A percentile compares a stretch with the other conserved stretches of the same genome.
phyloP scores from a whole-genome alignment of 1,139 yeast genomes.

The Lodderomyces jiufengensis region DNA sequence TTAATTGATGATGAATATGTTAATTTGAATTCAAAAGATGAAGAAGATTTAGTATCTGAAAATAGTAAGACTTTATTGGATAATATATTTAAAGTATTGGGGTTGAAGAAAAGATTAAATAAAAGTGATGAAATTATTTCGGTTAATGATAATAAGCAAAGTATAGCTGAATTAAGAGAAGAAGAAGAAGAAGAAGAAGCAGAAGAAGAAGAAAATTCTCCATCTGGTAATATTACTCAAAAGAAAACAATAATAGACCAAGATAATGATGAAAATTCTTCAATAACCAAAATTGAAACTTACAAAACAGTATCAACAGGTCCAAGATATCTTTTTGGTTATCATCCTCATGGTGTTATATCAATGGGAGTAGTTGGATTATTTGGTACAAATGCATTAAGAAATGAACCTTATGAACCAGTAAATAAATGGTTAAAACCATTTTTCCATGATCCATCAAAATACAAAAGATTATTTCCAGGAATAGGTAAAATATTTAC shows the following conservation, averaged over 20 bases:
- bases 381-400: slow-evolving; percentile 71
- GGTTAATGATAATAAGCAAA: background rate
- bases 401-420: slow-evolving; percentile 45
- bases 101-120: slow-evolving; percentile 39
- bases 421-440: slow-evolving; percentile 52
- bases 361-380: slow-evolving; percentile 91
- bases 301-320: slow-evolving; percentile 47
- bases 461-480: slow-evolving; percentile 59
- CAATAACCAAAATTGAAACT: slow-evolving; percentile 10
- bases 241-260: too few relatives aligned
- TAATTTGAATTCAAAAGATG: slow-evolving; percentile 30
- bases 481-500: slow-evolving; percentile 74
- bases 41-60: slow-evolving; percentile 43
- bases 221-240: too few relatives aligned
- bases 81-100: slow-evolving; percentile 33
- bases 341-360: slow-evolving; percentile 96
- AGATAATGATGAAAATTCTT: slow-evolving; percentile 4
- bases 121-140: slow-evolving; percentile 13
- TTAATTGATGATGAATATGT: slow-evolving; percentile 22
- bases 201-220: too few relatives aligned
- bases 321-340: slow-evolving; percentile 83
- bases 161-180: background rate
- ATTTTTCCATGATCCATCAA: slow-evolving; percentile 41
- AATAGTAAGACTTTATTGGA: slow-evolving; percentile 37
- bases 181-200: too few relatives aligned